phyloP scores from a whole-genome alignment of 805 yeast genomes.

The Schwanniomyces sp. region DNA sequence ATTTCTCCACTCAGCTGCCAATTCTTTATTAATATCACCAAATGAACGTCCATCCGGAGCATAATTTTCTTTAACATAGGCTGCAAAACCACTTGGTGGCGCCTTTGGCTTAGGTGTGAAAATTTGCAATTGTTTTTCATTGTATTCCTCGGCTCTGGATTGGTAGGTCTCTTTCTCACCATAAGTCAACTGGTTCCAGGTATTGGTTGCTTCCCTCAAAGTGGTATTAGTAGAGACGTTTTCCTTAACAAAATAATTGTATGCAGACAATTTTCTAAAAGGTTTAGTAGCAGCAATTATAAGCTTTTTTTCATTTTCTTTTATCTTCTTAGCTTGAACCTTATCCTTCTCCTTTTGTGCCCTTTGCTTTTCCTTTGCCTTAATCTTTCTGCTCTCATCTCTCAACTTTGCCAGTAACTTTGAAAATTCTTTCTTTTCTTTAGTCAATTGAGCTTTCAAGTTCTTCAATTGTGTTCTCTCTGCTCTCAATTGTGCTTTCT shows the following conservation, averaged over 20 bases:
- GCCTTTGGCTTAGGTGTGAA: slow-evolving; percentile 34
- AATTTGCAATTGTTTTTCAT: slow-evolving; percentile 20
- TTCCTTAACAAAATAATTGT: slow-evolving; percentile 25
- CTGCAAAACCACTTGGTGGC: slow-evolving; percentile 31
- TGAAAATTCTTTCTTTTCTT: slow-evolving; percentile 11
- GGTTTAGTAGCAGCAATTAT: slow-evolving; percentile 22
- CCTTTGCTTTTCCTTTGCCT: slow-evolving; percentile 16
- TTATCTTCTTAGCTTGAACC: slow-evolving; percentile 9
- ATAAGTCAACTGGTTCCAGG: slow-evolving; percentile 27
- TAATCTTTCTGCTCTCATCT: slow-evolving; percentile 13
- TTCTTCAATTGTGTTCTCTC: slow-evolving; percentile 15
- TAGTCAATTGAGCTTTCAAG: slow-evolving; percentile 17
- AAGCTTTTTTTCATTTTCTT: slow-evolving; percentile 12
- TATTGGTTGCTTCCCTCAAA: slow-evolving; percentile 15
- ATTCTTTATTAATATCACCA: slow-evolving; percentile 22
- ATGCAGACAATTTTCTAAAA: slow-evolving; percentile 19
- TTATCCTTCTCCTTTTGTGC: slow-evolving; percentile 10
- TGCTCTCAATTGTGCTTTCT: slow-evolving; percentile 3
- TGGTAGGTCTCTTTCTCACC: slow-evolving; percentile 26
- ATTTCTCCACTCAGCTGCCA: slow-evolving; percentile 30
- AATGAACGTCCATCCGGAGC: slow-evolving; percentile 19
- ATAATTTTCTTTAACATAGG: slow-evolving; percentile 27
- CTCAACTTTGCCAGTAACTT: slow-evolving; percentile 17
- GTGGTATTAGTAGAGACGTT: slow-evolving; percentile 5
- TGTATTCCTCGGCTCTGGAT: slow-evolving; percentile 25